Evolutionary conservation across 202 grass and related monocot genomes (phyloP).

Genomic region (Tripidium arundinaceum): DNA sequence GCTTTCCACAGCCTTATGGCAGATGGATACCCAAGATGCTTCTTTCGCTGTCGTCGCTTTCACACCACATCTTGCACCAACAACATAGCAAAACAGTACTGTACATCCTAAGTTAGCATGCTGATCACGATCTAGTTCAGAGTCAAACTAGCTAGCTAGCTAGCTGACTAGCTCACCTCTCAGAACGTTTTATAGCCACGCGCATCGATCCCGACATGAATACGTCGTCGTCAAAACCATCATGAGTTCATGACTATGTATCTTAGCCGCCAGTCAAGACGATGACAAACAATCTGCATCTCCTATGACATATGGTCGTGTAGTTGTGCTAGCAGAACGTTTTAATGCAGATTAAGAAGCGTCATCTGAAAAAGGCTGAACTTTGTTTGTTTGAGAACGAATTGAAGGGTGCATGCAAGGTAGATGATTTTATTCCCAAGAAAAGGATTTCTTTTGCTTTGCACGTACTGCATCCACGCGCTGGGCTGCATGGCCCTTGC

Average conservation of each 20-base stretch:
- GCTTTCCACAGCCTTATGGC: conserved; percentile 40
- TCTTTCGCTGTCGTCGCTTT: conserved; percentile 46
- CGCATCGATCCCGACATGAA: not conserved
- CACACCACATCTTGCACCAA: conserved; percentile 33
- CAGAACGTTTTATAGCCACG: not conserved
- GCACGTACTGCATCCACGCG: conserved; percentile 23
- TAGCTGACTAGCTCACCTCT: not conserved
- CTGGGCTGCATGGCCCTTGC: conserved; percentile 11
- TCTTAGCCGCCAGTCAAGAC: not conserved
- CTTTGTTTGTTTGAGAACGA: not conserved
- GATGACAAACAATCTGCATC: not conserved
- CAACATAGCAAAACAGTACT: not conserved
- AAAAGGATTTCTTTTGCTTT: conserved; percentile 63
- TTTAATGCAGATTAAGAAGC: not conserved
- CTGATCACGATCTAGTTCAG: not conserved
- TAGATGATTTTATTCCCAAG: conserved; percentile 51
- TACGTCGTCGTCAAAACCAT: conserved; percentile 14
- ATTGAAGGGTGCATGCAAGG: not conserved
- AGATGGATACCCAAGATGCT: conserved; percentile 39
- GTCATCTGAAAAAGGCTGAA: not conserved
- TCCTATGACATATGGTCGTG: not conserved
- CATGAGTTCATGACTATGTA: not conserved
- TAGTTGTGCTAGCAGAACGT: not conserved
- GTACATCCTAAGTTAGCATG: not conserved
- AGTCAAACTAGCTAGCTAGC: conserved; percentile 26